Base-by-base conservation (phyloP, 129 eudicot species). In the Glebionis coronaria region DNA sequence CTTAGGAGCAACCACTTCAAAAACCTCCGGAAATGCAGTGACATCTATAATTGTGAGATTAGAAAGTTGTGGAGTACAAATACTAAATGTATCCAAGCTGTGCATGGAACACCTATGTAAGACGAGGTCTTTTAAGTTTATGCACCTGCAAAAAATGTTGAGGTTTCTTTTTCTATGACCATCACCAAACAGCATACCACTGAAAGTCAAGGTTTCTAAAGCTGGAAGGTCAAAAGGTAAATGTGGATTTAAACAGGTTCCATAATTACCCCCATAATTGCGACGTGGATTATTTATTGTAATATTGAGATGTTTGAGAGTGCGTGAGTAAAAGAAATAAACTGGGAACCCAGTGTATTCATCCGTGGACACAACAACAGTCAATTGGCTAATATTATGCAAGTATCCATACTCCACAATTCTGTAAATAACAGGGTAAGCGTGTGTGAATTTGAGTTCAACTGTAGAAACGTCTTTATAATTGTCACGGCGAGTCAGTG, bases 1-100 rank as follows among this genome's bases (percentile, higher is more conserved):
- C 23, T 16, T 63, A 59, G 78, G 70, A 52, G 75, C 59, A 45
- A 12, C 62, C 12, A 72, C 20, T 1, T 53, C 25, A 12, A 71
- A 47, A 28, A 60, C 51, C 52, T 61, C 38, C 15, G 63, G 58
- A 16, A 38, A 47, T 40, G 16, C 5, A 15, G 0, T 14, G 9
- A 23, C n/a, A 47, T 44, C 27, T 12, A 14, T 69, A 28, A 69
- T 16, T 16, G 74, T 56, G 74, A 70, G 65, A 56, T 44, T 16
- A 16, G 19, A 4, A 3, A 38, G 67, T 11, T 61, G 68, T 63
- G 54, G 54, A 42, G 68, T 35, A 3, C 53, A 19, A 63, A 63
- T 54, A 12, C 44, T 63, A 18, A 63, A 63, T 8, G 9, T 44
- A 31, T 63, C 68, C 10, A 19, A 19, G 1, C 38, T 11, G 3